Evolutionary conservation across 106 monocot species (phyloP).

Genomic region (Dendrobium officinale): DNA sequence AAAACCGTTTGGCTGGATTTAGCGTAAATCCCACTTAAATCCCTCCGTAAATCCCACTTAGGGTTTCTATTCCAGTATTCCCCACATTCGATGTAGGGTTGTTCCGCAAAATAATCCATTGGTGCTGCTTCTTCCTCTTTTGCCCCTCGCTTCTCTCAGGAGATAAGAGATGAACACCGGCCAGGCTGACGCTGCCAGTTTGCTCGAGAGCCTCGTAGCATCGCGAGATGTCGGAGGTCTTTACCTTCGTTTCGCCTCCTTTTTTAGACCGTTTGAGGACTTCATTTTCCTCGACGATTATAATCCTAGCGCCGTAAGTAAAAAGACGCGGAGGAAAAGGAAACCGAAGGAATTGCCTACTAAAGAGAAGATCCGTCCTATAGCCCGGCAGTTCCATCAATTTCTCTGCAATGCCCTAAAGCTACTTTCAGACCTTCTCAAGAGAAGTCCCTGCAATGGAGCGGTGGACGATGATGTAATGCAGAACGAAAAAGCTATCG

Average conservation of each 20-base stretch:
- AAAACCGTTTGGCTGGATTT: too few relatives aligned
- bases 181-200: not conserved
- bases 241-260: slow-evolving; percentile 25
- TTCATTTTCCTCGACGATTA: slow-evolving; percentile 19
- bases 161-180: not conserved
- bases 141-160: not conserved
- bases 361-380: slow-evolving; percentile 22
- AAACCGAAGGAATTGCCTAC: not conserved
- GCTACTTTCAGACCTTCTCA: slow-evolving; percentile 33
- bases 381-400: slow-evolving; percentile 57
- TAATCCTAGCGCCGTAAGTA: slow-evolving; percentile 10
- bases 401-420: slow-evolving; percentile 51
- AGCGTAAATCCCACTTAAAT: too few relatives aligned
- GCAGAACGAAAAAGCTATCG: slow-evolving; percentile 10
- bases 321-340: slow-evolving; percentile 17
- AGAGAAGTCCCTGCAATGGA: slow-evolving; percentile 1
- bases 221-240: slow-evolving; percentile 5
- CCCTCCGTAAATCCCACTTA: too few relatives aligned
- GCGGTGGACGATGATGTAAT: not conserved
- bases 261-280: slow-evolving; percentile 35
- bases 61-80: too few relatives aligned
- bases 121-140: not conserved
- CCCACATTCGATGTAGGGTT: too few relatives aligned
- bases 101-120: too few relatives aligned
- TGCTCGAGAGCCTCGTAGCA: not conserved